Evolutionary conservation across 225 moss, liverwort and hornwort species (phyloP).

Genomic region (Anthoceros angustus): DNA sequence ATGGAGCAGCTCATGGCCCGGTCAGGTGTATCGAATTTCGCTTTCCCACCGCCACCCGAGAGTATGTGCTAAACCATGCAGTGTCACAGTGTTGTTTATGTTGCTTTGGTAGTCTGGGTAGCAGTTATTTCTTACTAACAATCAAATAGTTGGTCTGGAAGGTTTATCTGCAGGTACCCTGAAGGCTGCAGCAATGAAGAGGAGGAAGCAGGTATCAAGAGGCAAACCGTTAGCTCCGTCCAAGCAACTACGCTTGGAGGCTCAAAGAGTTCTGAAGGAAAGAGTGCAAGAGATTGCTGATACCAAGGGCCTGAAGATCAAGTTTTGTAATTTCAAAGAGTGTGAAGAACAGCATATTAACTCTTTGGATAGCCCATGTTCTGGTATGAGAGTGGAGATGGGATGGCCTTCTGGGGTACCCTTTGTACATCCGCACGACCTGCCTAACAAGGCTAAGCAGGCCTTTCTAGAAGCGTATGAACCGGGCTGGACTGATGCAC

Average conservation of each 20-base stretch:
- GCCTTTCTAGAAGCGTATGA: constrained; percentile 98
- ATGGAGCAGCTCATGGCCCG: constrained; percentile 91
- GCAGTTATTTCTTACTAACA: constrained; percentile 9
- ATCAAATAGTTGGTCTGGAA: constrained; percentile 12
- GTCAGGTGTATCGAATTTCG: constrained; percentile 48
- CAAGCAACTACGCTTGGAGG: constrained; percentile 85
- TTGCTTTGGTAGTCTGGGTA: background rate
- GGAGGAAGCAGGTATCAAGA: constrained; percentile 88
- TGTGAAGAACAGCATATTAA: constrained; percentile 91
- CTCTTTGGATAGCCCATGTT: constrained; percentile 75
- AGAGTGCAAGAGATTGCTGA: constrained; percentile 97
- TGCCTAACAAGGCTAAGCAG: constrained; percentile 96
- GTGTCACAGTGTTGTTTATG: background rate
- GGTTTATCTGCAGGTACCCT: constrained; percentile 47
- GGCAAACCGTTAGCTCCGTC: constrained; percentile 95
- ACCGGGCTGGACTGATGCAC: constrained; percentile 97
- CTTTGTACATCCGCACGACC: constrained; percentile 95
- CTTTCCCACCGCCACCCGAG: constrained; percentile 57
- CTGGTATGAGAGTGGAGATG: constrained; percentile 72
- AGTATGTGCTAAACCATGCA: constrained; percentile 22
- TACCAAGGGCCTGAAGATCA: constrained; percentile 86
- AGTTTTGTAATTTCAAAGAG: constrained; percentile 91
- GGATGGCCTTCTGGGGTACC: constrained; percentile 97
- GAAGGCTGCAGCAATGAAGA: constrained; percentile 54
- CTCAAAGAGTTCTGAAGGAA: constrained; percentile 91